phyloP scores from a whole-genome alignment of 371 early-diverging fungal genomes.

The Mortierella sp. region DNA sequence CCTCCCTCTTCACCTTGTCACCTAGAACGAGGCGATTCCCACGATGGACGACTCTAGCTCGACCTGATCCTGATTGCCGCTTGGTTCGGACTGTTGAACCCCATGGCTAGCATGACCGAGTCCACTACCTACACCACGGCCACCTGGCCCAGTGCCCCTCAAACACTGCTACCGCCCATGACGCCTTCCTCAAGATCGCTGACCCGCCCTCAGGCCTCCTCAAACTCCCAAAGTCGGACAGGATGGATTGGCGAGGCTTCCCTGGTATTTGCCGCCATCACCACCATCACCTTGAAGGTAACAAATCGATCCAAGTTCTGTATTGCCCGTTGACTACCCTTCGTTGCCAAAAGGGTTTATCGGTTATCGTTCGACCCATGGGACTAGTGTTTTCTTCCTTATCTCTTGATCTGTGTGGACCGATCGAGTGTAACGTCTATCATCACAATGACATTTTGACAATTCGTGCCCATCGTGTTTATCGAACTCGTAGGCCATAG shows the following conservation, averaged over 20 bases:
- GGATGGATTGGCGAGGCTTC: slow-evolving; percentile 53
- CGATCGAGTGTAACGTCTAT: neutral
- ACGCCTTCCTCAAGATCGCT: slow-evolving; percentile 38
- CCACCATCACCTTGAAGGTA: slow-evolving; percentile 42
- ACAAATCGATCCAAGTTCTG: neutral
- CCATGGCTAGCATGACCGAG: slow-evolving; percentile 53
- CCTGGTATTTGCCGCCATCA: slow-evolving; percentile 48
- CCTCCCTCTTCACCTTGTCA: neutral
- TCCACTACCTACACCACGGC: slow-evolving; percentile 29
- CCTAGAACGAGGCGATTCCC: slow-evolving; percentile 3
- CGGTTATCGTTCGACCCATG: slow-evolving; percentile 8
- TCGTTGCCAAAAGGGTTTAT: slow-evolving; percentile 5
- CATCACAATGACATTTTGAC: neutral
- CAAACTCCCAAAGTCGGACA: slow-evolving; percentile 33
- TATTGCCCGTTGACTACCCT: neutral
- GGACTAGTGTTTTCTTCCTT: slow-evolving; percentile 17
- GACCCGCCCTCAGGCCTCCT: slow-evolving; percentile 32
- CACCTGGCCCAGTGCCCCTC: slow-evolving; percentile 51
- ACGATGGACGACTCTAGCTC: slow-evolving; percentile 23
- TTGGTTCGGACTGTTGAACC: slow-evolving; percentile 45
- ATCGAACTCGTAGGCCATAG: slow-evolving; percentile 33
- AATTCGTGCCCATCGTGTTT: too few species aligned
- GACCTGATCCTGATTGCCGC: slow-evolving; percentile 40
- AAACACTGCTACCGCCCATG: slow-evolving; percentile 17
- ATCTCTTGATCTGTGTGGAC: slow-evolving; percentile 9